A percentile compares a stretch with the other conserved stretches of the same genome.
Evolutionary conservation across 2,329 filamentous ascomycete species (phyloP).

Genomic region (Fusarium xylarioides): DNA sequence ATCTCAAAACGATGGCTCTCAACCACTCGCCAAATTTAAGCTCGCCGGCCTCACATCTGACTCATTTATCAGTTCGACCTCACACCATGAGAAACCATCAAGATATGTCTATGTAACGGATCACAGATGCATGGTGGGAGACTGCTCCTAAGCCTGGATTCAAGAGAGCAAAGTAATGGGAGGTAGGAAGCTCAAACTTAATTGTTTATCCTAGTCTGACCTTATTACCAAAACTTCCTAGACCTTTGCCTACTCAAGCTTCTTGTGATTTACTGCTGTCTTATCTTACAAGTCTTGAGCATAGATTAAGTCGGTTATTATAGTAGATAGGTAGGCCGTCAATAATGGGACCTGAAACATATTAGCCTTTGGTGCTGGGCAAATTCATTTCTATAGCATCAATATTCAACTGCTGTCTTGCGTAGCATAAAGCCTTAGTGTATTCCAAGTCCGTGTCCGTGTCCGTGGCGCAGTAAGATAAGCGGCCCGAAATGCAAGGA

Average conservation of each 20-base stretch:
- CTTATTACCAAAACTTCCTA: accelerated
- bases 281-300: no score
- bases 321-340: accelerated
- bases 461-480: neutral
- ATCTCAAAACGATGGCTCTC: no score
- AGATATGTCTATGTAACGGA: neutral
- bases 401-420: no score
- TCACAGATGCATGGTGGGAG: neutral
- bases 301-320: neutral
- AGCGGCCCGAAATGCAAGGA: neutral
- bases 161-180: neutral
- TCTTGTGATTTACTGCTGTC: neutral
- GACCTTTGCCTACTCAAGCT: neutral
- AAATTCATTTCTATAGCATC: neutral
- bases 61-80: no score
- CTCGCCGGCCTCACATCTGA: accelerated
- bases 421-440: neutral
- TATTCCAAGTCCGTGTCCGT: neutral
- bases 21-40: neutral
- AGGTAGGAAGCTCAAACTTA: neutral
- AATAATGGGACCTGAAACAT: accelerated
- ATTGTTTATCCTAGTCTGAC: accelerated
- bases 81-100: neutral
- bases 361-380: neutral
- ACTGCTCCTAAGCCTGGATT: accelerated